Evolutionary conservation across 306 rosid genomes (phyloP).

Genomic region (Neltuma alba): DNA sequence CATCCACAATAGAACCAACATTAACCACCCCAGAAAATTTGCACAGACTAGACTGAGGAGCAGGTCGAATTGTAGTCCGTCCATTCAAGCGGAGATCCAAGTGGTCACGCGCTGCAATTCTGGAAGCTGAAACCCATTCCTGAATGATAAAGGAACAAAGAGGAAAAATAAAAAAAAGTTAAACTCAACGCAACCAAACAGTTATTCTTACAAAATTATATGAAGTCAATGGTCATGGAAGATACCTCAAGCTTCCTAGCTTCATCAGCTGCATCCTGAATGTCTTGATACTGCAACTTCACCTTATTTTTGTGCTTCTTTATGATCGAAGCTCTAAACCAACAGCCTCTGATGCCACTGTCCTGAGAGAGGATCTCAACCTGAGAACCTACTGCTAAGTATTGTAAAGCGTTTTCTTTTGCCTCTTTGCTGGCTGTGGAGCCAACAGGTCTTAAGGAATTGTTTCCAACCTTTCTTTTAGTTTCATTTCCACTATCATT

Average conservation of each 20-base stretch:
- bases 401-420: constrained; percentile 28
- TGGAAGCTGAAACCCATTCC: constrained; percentile 88
- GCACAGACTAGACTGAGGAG: constrained; percentile 33
- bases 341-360: constrained; percentile 91
- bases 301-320: constrained; percentile 70
- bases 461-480: constrained; percentile 35
- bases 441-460: constrained; percentile 23
- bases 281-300: constrained; percentile 76
- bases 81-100: constrained; percentile 55
- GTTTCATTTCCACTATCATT: constrained; percentile 20
- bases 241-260: constrained; percentile 75
- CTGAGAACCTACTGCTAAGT: constrained; percentile 54
- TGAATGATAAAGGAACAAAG: constrained; percentile 27
- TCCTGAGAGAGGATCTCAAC: constrained; percentile 91
- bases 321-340: constrained; percentile 79
- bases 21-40: constrained; percentile 43
- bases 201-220: neutral
- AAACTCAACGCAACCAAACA: neutral
- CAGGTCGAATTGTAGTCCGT: constrained; percentile 68
- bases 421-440: constrained; percentile 37
- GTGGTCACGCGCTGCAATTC: constrained; percentile 57
- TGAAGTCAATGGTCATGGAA: neutral
- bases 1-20: constrained; percentile 74
- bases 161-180: neutral
- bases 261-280: constrained; percentile 78